Conservation (phyloP, 495 filamentous ascomycete genomes). For the Choiromyces venosus region DNA sequence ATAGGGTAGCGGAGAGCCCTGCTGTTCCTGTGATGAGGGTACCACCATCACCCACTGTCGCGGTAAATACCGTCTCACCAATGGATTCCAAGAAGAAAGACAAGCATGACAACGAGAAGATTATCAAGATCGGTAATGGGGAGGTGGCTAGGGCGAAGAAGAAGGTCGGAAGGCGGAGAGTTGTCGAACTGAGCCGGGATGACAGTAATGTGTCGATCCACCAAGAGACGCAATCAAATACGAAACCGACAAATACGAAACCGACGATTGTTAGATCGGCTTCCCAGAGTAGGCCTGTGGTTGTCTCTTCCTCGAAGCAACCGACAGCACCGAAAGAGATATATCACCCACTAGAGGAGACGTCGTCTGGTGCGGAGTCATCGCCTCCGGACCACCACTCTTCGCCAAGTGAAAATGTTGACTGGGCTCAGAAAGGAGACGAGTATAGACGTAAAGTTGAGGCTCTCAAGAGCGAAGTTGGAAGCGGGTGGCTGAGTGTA, state of each 20-base stretch:
- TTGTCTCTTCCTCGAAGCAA: slow-evolving; percentile 47
- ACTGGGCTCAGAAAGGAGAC: slow-evolving; percentile 68
- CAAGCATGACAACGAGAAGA: slow-evolving; percentile 49
- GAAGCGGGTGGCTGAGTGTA: slow-evolving; percentile 76
- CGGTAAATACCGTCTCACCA: slow-evolving; percentile 60
- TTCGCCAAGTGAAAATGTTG: slow-evolving; percentile 48
- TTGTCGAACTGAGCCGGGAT: slow-evolving; percentile 51
- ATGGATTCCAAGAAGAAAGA: slow-evolving; percentile 54
- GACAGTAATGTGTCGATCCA: slow-evolving; percentile 23
- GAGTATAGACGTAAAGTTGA: slow-evolving; percentile 80
- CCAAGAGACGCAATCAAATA: slow-evolving; percentile 11
- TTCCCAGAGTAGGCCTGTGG: slow-evolving; percentile 42
- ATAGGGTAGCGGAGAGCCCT: slow-evolving; percentile 67
- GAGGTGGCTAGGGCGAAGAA: slow-evolving; percentile 50
- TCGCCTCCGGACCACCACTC: slow-evolving; percentile 43
- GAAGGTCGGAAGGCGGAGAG: slow-evolving; percentile 61
- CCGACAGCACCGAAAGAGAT: slow-evolving; percentile 46
- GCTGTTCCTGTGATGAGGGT: slow-evolving; percentile 71
- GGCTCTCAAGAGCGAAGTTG: slow-evolving; percentile 73
- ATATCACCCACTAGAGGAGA: slow-evolving; percentile 39
- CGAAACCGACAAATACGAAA: slow-evolving; percentile 42
- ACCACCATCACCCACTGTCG: slow-evolving; percentile 52
- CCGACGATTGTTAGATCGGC: background rate
- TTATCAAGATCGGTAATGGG: slow-evolving; percentile 43
- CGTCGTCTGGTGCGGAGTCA: slow-evolving; percentile 42